phyloP scores from a whole-genome alignment of 257 asterid genomes.

The Capsicum baccatum region DNA sequence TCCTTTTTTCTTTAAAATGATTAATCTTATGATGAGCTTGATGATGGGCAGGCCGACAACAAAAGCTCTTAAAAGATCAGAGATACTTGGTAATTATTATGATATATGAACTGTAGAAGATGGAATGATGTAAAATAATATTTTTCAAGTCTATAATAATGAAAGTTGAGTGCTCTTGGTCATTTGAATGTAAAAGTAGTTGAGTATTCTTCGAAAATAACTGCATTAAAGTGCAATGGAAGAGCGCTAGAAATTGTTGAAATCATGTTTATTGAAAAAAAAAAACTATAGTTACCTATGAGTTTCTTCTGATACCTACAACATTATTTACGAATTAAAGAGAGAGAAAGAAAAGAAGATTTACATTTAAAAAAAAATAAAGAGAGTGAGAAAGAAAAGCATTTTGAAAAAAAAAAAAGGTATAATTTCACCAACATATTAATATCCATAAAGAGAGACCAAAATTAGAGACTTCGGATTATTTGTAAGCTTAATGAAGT shows the following conservation, averaged over 20 bases:
- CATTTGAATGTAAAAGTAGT: slow-evolving; percentile 16
- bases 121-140: background rate
- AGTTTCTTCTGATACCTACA: too few relatives aligned
- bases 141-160: slow-evolving; percentile 14
- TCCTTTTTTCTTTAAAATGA: too few relatives aligned
- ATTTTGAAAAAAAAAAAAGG: too few relatives aligned
- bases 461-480: too few relatives aligned
- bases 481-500: too few relatives aligned
- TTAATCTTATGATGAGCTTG: background rate
- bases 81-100: slow-evolving; percentile 31
- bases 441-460: too few relatives aligned
- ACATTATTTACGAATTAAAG: too few relatives aligned
- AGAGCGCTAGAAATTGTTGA: background rate
- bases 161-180: slow-evolving; percentile 30
- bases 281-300: background rate
- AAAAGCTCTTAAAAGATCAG: background rate
- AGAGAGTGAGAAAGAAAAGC: too few relatives aligned
- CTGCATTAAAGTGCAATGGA: slow-evolving; percentile 26
- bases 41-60: background rate
- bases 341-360: too few relatives aligned
- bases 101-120: slow-evolving; percentile 23
- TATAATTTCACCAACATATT: too few relatives aligned
- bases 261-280: too few relatives aligned
- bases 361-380: too few relatives aligned
- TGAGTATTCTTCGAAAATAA: background rate